Conservation (phyloP, 768 basidiomycete species). For the Mycena galericulata region DNA sequence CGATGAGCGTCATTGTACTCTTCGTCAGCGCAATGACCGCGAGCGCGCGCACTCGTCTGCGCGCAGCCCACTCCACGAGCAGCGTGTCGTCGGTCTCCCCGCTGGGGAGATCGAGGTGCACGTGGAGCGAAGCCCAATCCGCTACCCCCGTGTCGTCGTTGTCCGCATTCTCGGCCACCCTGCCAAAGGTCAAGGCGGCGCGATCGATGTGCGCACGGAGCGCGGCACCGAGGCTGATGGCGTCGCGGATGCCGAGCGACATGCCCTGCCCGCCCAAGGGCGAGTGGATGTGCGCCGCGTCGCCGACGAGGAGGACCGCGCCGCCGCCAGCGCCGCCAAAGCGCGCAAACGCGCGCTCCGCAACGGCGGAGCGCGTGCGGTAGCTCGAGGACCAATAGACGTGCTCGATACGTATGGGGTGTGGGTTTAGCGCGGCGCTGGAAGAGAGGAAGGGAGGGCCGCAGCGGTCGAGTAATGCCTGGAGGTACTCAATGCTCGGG, state of each 20-base stretch:
- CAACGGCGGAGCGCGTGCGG: constrained; percentile 57
- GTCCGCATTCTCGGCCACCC: neutral
- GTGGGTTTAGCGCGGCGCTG: constrained; percentile 48
- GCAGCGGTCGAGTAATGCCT: constrained; percentile 54
- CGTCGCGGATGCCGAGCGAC: constrained; percentile 69
- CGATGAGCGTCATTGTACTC: constrained; percentile 38
- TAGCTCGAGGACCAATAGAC: constrained; percentile 60
- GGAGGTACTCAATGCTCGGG: constrained; percentile 56
- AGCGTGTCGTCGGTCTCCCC: constrained; percentile 38
- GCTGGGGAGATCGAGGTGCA: constrained; percentile 19
- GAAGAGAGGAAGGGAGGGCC: constrained; percentile 50
- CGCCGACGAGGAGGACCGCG: constrained; percentile 46
- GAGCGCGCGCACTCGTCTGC: constrained; percentile 54
- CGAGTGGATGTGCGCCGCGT: constrained; percentile 66
- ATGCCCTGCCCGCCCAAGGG: constrained; percentile 68
- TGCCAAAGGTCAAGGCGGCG: too few relatives aligned
- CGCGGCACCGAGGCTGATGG: constrained; percentile 55
- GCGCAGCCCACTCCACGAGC: constrained; percentile 49
- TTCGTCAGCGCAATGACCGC: constrained; percentile 57
- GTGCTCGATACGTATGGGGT: constrained; percentile 48
- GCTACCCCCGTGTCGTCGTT: constrained; percentile 45
- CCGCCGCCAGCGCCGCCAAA: constrained; percentile 33
- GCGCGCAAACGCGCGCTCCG: constrained; percentile 52
- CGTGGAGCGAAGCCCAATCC: constrained; percentile 51
- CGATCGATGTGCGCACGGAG: constrained; percentile 39